Evolutionary conservation across 208 protist genomes (phyloP).

Genomic region (Leishmania tropica): DNA sequence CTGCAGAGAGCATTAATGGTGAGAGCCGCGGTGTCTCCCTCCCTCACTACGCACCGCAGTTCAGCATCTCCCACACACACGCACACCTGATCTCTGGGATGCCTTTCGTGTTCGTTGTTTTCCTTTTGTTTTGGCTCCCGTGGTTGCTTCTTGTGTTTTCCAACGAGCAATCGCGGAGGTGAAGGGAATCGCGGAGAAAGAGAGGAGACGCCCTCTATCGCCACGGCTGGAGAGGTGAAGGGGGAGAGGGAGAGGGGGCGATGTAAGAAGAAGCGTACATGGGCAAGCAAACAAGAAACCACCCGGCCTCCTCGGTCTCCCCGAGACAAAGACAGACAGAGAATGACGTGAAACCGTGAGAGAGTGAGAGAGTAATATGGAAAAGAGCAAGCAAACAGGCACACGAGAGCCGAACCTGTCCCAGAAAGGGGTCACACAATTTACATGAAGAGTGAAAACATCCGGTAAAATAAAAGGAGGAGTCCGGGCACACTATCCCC

Average conservation of each 20-base stretch:
- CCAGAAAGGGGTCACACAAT: neutral
- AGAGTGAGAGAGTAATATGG: conserved; percentile 3
- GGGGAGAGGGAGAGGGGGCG: neutral
- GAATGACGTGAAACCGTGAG: neutral
- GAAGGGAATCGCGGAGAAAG: neutral
- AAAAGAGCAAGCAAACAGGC: too few species aligned
- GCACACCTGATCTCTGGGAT: neutral
- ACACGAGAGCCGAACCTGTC: neutral
- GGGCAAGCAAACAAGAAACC: neutral
- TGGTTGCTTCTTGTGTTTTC: neutral
- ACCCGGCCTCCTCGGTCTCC: neutral
- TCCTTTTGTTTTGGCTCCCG: neutral
- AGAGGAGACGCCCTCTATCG: neutral
- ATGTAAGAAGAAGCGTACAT: neutral
- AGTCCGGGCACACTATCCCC: neutral
- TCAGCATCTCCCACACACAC: neutral
- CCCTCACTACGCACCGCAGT: neutral
- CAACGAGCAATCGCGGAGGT: neutral
- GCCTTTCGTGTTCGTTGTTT: neutral
- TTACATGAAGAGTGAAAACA: conserved; percentile 18
- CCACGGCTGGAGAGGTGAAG: neutral
- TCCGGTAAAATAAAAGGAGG: neutral
- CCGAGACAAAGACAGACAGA: neutral
- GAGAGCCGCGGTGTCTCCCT: neutral
- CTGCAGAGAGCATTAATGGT: neutral